Conservation (phyloP, 148 eudicot genomes). For the Fagopyrum esculentum region DNA sequence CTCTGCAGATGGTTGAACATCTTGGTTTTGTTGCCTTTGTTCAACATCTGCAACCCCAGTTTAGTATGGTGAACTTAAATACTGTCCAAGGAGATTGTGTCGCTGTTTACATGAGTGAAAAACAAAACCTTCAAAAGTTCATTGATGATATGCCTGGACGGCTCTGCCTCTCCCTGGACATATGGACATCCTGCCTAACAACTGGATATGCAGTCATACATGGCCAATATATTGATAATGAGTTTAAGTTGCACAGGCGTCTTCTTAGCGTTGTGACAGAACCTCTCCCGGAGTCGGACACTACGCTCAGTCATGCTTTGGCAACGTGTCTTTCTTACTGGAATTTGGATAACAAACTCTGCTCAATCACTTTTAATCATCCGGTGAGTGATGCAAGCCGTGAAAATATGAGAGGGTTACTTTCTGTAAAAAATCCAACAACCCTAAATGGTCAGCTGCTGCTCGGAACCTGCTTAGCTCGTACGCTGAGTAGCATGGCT, state of each 20-base stretch:
- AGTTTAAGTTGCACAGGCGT: slow-evolving; percentile 67
- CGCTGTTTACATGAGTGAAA: slow-evolving; percentile 64
- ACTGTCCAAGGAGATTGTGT: slow-evolving; percentile 76
- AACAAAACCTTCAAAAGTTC: slow-evolving; percentile 50
- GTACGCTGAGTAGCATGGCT: slow-evolving; percentile 65
- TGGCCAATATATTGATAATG: slow-evolving; percentile 62
- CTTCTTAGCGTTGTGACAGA: slow-evolving; percentile 79
- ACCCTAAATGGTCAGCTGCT: slow-evolving; percentile 67
- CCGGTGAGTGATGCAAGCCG: slow-evolving; percentile 38
- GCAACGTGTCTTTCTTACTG: slow-evolving; percentile 78
- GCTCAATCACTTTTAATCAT: slow-evolving; percentile 63
- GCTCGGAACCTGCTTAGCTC: slow-evolving; percentile 64
- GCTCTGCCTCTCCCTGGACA: slow-evolving; percentile 56
- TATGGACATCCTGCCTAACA: slow-evolving; percentile 56
- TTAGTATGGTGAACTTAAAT: slow-evolving; percentile 61
- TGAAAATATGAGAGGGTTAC: slow-evolving; percentile 59
- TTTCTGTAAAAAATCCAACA: slow-evolving; percentile 61
- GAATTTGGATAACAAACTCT: slow-evolving; percentile 63
- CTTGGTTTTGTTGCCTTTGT: slow-evolving; percentile 63
- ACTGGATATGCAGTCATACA: slow-evolving; percentile 59
- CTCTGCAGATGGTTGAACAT: slow-evolving; percentile 72
- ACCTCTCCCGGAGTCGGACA: slow-evolving; percentile 72
- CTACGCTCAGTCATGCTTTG: slow-evolving; percentile 76
- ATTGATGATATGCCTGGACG: slow-evolving; percentile 67
- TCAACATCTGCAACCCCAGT: slow-evolving; percentile 60